Evolutionary conservation across 2,329 filamentous ascomycete genomes (phyloP).

Genomic region (Fusarium zealandicum): DNA sequence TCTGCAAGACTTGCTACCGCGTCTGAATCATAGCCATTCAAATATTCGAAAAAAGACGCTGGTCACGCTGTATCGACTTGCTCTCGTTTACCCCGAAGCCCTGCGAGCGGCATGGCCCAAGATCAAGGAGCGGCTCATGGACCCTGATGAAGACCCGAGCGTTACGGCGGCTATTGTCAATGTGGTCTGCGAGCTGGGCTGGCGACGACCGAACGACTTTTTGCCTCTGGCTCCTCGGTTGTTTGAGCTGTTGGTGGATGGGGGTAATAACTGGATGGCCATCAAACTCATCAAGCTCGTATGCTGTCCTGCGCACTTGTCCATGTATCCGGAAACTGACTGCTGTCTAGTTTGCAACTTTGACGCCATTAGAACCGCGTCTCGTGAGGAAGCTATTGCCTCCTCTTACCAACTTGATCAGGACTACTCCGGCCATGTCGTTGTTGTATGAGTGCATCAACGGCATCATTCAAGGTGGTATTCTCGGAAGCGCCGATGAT

Average conservation of each 20-base stretch:
- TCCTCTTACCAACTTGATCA: slow-evolving; percentile 89
- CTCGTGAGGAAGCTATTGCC: slow-evolving; percentile 90
- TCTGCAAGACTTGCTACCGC: slow-evolving; percentile 83
- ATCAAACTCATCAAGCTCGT: slow-evolving; percentile 99
- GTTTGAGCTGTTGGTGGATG: slow-evolving; percentile 90
- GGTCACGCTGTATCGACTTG: slow-evolving; percentile 90
- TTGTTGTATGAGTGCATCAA: slow-evolving; percentile 98
- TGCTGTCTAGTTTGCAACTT: slow-evolving; percentile 79
- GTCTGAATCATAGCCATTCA: slow-evolving; percentile 84
- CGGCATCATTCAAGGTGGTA: slow-evolving; percentile 95
- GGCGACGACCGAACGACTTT: slow-evolving; percentile 93
- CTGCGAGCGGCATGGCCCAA: slow-evolving; percentile 94
- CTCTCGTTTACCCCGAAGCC: slow-evolving; percentile 95
- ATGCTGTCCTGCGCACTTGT: background rate
- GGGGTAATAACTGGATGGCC: slow-evolving; percentile 99
- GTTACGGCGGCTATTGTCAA: slow-evolving; percentile 97
- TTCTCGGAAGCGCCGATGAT: slow-evolving; percentile 82
- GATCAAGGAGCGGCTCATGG: slow-evolving; percentile 92
- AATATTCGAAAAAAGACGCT: slow-evolving; percentile 94
- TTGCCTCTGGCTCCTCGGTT: slow-evolving; percentile 88
- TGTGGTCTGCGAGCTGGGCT: slow-evolving; percentile 94
- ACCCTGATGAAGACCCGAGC: slow-evolving; percentile 87
- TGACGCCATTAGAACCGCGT: slow-evolving; percentile 91
- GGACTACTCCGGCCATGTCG: slow-evolving; percentile 97
- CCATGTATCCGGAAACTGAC: background rate